Evolutionary conservation across 2,329 filamentous ascomycete genomes (phyloP).

Genomic region (Colletotrichum agaves): DNA sequence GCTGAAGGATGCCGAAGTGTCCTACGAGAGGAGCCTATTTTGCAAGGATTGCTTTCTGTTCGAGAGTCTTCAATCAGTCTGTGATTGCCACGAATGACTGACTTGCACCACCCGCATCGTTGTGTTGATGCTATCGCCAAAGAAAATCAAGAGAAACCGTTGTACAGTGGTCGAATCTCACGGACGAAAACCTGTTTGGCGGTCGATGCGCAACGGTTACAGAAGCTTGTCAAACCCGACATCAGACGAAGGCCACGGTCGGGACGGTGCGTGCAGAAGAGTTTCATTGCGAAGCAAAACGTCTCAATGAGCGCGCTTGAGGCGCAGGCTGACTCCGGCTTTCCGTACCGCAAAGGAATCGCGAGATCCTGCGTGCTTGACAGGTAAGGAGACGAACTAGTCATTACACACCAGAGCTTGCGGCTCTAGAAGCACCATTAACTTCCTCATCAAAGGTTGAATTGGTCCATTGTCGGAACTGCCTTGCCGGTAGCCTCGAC

Average conservation of each 20-base stretch:
- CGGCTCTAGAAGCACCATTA: slow-evolving; percentile 5
- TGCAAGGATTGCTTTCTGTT: too few relatives aligned
- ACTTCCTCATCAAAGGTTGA: not conserved
- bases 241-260: slow-evolving; percentile 16
- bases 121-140: not conserved
- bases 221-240: slow-evolving; percentile 16
- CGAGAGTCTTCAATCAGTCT: not conserved
- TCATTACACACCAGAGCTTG: slow-evolving; percentile 11
- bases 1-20: not conserved
- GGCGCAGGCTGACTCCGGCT: slow-evolving; percentile 17
- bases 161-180: not conserved
- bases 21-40: not conserved
- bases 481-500: slow-evolving; percentile 41
- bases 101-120: not conserved
- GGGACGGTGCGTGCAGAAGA: not conserved
- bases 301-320: slow-evolving; percentile 9
- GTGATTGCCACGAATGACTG: not conserved
- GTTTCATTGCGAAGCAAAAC: slow-evolving; percentile 22
- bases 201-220: slow-evolving; percentile 19
- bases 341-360: not conserved
- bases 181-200: slow-evolving; percentile 14
- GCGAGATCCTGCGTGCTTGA: not conserved
- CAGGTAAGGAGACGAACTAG: not conserved
- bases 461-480: slow-evolving; percentile 42
- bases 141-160: not conserved